Base-by-base conservation (phyloP, 2,329 filamentous ascomycete genomes). In the Alternaria sp. region DNA sequence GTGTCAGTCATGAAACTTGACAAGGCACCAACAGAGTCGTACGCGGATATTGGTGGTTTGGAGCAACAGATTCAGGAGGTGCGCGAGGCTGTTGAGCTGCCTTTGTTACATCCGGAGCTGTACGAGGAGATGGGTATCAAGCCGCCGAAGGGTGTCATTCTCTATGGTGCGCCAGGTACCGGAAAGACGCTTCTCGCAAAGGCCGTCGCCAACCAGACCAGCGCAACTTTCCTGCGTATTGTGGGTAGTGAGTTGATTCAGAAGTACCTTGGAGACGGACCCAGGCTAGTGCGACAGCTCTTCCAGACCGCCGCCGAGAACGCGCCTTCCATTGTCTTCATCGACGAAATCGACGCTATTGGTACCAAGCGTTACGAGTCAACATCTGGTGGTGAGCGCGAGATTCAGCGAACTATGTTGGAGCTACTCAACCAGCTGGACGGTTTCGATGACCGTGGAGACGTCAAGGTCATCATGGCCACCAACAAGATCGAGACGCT, bases 61-160 rank as follows among this genome's bases (percentile, higher is more conserved):
- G 95, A 99, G 80, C 82, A 87, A 59, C 95, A 99, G 80, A 99
- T 99, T 62, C 95, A 99, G 78, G 95, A 99, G 82, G 95, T 99
- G 46, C 87, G 95, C 69, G 95, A 99, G 83, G 96, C 95, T 1
- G 95, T 99, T 59, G 95, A 99, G 82, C 81, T 99, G 73, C 95
- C 95, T 5, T 85, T 99, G 65, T 85, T 99, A 61, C 95, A 99
- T 78, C 95, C 95, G 0, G 95, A 99, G 81, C 84, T 99, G 53
- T 99, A 99, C 81, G 95, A 99, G 81, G 95, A 99, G 84, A 99
- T 99, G 95, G 95, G 95, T 75, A 98, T 99, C 86, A 99, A 99
- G 82, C 95, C 95, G 5, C 95, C 95, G 62, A 99, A 99, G 87
- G 95, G 95, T 86, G 95, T 99, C 72, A 99, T 99, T 75, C 89